phyloP scores from a whole-genome alignment of 805 yeast genomes.

The Candida chauliodis region DNA sequence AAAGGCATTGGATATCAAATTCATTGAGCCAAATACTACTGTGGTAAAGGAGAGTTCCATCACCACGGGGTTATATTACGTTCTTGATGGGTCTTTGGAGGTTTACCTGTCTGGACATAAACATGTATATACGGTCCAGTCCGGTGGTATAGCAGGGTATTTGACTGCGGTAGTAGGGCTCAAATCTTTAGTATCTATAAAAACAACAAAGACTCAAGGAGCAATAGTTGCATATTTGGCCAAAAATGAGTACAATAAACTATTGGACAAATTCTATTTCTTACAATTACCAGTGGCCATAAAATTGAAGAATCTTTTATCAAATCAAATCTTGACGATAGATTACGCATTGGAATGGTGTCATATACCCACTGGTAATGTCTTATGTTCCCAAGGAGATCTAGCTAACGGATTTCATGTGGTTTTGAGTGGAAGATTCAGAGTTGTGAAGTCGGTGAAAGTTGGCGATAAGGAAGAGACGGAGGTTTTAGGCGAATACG shows the following conservation, averaged over 20 bases:
- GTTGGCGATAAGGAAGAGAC: conserved; percentile 14
- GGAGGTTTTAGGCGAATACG: conserved; percentile 66
- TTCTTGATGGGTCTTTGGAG: conserved; percentile 74
- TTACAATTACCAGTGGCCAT: conserved; percentile 77
- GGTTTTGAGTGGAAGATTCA: conserved; percentile 81
- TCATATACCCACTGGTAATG: conserved; percentile 81
- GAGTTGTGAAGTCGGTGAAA: conserved; percentile 48
- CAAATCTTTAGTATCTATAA: conserved; percentile 69
- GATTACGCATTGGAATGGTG: conserved; percentile 97
- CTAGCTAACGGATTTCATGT: conserved; percentile 88
- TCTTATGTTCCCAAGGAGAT: conserved; percentile 77
- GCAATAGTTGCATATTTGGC: conserved; percentile 65
- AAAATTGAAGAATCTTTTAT: conserved; percentile 61
- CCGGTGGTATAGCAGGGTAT: conserved; percentile 88
- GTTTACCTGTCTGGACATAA: conserved; percentile 37
- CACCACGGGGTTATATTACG: conserved; percentile 74
- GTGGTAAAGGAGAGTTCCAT: conserved; percentile 63
- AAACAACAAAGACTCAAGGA: conserved; percentile 57
- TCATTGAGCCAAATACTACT: conserved; percentile 48
- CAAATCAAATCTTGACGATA: conserved; percentile 63
- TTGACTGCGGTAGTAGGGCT: conserved; percentile 77
- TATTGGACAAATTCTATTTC: conserved; percentile 73
- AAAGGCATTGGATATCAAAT: conserved; percentile 53
- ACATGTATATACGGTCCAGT: conserved; percentile 52
- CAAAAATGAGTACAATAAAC: conserved; percentile 53